phyloP scores from a whole-genome alignment of 176 grass and related monocot species.

The Typha latifolia region DNA sequence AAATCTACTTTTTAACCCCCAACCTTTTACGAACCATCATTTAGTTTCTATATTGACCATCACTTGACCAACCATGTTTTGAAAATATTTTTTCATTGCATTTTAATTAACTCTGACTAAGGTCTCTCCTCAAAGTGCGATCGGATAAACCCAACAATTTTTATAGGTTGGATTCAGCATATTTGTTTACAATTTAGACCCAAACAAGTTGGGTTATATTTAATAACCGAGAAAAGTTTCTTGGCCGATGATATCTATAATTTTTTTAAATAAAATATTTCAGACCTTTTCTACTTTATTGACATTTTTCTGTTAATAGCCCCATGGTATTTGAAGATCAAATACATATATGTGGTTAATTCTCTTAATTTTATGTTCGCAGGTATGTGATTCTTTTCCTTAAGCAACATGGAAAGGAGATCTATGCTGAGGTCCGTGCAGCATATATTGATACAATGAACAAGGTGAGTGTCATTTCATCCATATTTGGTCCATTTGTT shows the following conservation, averaged over 20 bases:
- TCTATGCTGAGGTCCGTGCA: slow-evolving; percentile 84
- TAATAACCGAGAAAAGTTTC: not conserved
- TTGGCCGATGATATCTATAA: not conserved
- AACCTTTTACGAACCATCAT: no score
- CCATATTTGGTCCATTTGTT: not conserved
- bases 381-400: slow-evolving; percentile 82
- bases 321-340: not conserved
- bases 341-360: not conserved
- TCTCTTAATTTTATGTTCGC: not conserved
- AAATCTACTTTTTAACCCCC: no score
- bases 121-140: no score
- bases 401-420: slow-evolving; percentile 98
- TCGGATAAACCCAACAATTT: no score
- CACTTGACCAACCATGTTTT: no score
- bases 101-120: no score
- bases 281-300: not conserved
- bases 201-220: not conserved
- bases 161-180: no score
- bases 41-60: no score
- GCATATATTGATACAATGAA: slow-evolving; percentile 99
- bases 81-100: no score
- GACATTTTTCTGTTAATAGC: not conserved
- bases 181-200: no score
- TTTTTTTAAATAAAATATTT: not conserved
- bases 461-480: slow-evolving; percentile 50